These are phyloP conservation scores for Stagonosporopsis chrysanthemi DNA, from an alignment of 2,329 filamentous ascomycete genomes.

Conservation along the genomic window DNA sequence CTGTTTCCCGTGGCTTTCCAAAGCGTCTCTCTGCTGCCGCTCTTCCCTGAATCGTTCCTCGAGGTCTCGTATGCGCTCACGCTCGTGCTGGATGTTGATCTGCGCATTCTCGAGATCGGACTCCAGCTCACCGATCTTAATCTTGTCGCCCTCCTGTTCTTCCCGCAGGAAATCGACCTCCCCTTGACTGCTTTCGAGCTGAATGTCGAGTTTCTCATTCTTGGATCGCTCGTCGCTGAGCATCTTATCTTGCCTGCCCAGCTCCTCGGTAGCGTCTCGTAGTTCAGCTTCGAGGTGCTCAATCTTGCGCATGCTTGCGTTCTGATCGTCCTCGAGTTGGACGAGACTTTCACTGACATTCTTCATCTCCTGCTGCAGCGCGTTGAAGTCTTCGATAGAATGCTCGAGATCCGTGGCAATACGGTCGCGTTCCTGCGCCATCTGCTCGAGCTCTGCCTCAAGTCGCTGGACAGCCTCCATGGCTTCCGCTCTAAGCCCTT, in stretches of 20 bases:
- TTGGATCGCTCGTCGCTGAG: conserved; percentile 87
- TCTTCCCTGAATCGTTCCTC: conserved; percentile 77
- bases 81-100: conserved; percentile 81
- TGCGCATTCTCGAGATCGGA: conserved; percentile 81
- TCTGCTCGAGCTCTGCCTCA: conserved; percentile 73
- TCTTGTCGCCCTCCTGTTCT: conserved; percentile 97
- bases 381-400: conserved; percentile 84
- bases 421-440: conserved; percentile 73
- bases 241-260: conserved; percentile 84
- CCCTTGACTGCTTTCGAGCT: conserved; percentile 89
- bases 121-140: conserved; percentile 94
- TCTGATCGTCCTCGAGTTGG: conserved; percentile 87
- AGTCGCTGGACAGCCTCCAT: conserved; percentile 65
- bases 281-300: conserved; percentile 84
- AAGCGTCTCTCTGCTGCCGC: conserved; percentile 82
- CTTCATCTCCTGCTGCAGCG: conserved; percentile 93
- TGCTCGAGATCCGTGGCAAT: conserved; percentile 76
- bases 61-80: conserved; percentile 66
- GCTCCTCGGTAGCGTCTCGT: conserved; percentile 82
- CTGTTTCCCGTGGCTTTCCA: conserved; percentile 89
- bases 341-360: conserved; percentile 87
- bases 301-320: conserved; percentile 78
- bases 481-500: conserved; percentile 64
- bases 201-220: conserved; percentile 84
- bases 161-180: conserved; percentile 96